Conservation (phyloP, 208 protist species). For the Acanthamoeba lenticulata region DNA sequence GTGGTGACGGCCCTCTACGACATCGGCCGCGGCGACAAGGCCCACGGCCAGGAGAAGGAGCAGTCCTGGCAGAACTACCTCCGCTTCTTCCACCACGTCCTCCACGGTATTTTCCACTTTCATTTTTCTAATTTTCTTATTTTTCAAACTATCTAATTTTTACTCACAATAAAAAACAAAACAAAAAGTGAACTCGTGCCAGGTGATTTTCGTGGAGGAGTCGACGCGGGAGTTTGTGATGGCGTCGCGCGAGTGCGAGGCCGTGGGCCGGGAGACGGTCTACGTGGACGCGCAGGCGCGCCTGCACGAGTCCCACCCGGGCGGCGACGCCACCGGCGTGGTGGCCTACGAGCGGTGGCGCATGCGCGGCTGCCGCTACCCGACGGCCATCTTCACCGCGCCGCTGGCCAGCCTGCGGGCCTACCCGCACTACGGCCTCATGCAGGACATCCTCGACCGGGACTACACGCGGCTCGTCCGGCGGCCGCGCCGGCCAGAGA, state of each 20-base stretch:
- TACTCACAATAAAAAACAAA: neutral
- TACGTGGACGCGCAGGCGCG: neutral
- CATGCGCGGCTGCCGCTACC: neutral
- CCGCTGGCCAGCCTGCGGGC: neutral
- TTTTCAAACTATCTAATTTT: neutral
- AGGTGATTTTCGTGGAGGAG: constrained; percentile 7
- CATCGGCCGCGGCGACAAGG: neutral
- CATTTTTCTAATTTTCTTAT: too few relatives aligned
- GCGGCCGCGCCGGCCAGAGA: neutral
- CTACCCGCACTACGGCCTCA: constrained; percentile 19
- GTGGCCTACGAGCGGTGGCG: neutral
- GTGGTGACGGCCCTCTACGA: constrained; percentile 46
- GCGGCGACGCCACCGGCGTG: neutral
- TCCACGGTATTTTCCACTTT: neutral
- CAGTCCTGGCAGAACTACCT: constrained; percentile 47
- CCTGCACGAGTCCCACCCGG: neutral
- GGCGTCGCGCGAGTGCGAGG: neutral
- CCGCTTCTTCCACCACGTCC: neutral
- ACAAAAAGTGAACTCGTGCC: constrained; percentile 42
- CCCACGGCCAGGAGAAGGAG: neutral
- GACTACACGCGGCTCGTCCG: constrained; percentile 25
- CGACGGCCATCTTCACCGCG: neutral
- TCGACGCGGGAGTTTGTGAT: neutral
- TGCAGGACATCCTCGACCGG: constrained; percentile 17
- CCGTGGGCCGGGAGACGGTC: neutral